Evolutionary conservation across 1,284 basidiomycete species (phyloP).

Genomic region (Heterobasidion occidentale): DNA sequence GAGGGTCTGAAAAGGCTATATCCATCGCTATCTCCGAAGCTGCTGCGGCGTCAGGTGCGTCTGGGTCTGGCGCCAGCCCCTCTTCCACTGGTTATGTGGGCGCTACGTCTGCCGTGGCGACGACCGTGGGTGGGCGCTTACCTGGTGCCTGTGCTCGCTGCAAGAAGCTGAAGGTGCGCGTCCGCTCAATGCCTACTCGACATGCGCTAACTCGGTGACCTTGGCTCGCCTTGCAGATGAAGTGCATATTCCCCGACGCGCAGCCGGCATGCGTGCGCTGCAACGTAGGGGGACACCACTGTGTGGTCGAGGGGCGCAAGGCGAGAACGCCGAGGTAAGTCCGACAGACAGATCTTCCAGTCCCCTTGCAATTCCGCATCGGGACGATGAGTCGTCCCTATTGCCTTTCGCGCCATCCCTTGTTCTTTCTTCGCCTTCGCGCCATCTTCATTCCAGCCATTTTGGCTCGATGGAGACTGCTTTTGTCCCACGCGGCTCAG

Average conservation of each 20-base stretch:
- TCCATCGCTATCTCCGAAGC: too few species aligned
- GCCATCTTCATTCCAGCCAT: not conserved
- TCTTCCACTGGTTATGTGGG: too few species aligned
- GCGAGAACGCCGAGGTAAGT: constrained; percentile 26
- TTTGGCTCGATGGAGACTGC: not conserved
- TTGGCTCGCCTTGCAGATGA: constrained; percentile 17
- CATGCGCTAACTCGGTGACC: not conserved
- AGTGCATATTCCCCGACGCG: constrained; percentile 22
- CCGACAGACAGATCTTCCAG: not conserved
- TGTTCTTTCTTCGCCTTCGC: not conserved
- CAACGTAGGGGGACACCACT: constrained; percentile 21
- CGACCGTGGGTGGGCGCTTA: too few species aligned
- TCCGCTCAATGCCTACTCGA: not conserved
- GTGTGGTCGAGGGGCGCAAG: constrained; percentile 26
- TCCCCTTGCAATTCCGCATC: not conserved
- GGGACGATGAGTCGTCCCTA: too few species aligned
- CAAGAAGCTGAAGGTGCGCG: constrained; percentile 22
- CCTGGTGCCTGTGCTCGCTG: constrained; percentile 24
- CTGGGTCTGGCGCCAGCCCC: too few species aligned
- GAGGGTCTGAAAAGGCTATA: too few species aligned
- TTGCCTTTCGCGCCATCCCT: too few species aligned
- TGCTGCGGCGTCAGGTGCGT: too few species aligned
- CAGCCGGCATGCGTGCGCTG: constrained; percentile 19
- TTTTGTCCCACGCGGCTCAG: not conserved
- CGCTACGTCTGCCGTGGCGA: too few species aligned